phyloP scores from a whole-genome alignment of 1,139 yeast species.

The Taphrina flavorubra region DNA sequence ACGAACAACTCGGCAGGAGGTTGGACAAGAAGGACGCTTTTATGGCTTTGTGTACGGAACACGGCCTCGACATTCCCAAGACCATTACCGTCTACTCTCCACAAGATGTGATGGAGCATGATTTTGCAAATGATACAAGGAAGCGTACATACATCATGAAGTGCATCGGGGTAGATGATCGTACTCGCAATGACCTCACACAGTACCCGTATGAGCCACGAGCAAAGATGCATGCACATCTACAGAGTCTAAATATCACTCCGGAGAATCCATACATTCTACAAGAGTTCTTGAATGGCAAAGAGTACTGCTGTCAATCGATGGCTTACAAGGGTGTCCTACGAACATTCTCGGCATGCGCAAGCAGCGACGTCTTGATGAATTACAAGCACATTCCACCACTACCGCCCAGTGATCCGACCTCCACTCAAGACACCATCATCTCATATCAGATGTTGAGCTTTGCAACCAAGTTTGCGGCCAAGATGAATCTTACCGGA shows the following conservation, averaged over 20 bases:
- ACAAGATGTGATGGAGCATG: conserved; percentile 23
- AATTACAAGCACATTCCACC: conserved; percentile 33
- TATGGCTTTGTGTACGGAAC: conserved; percentile 22
- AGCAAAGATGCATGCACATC: conserved; percentile 19
- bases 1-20: conserved; percentile 17
- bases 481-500: conserved; percentile 30
- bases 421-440: conserved; percentile 10
- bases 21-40: conserved; percentile 33
- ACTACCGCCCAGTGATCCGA: conserved; percentile 14
- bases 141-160: conserved; percentile 18
- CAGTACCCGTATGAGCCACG: conserved; percentile 26
- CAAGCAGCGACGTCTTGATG: conserved; percentile 34
- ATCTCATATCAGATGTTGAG: conserved; percentile 23
- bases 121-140: conserved; percentile 17
- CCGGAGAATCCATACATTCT: conserved; percentile 29
- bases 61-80: conserved; percentile 28
- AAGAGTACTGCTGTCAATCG: conserved; percentile 32
- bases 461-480: conserved; percentile 28
- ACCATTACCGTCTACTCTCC: conserved; percentile 22
- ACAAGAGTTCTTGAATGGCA: conserved; percentile 34
- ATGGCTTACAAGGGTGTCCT: conserved; percentile 28
- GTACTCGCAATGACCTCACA: conserved; percentile 32
- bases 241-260: conserved; percentile 20
- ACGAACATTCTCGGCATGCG: conserved; percentile 29
- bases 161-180: conserved; percentile 29